phyloP scores from a whole-genome alignment of 768 basidiomycete species.

The Rubroboletus satanas region DNA sequence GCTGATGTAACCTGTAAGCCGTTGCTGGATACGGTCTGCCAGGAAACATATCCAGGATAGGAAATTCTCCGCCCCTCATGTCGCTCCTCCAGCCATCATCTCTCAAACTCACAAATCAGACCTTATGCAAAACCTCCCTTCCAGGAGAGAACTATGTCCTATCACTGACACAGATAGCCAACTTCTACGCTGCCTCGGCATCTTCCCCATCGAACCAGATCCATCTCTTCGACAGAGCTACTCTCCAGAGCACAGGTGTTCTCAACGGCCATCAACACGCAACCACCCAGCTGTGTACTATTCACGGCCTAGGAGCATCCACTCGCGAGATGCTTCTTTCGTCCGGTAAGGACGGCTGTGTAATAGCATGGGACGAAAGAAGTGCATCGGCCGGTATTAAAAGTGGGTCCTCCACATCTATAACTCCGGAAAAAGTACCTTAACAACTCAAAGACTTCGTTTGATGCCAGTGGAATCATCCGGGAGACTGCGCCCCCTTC shows the following conservation, averaged over 20 bases:
- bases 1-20: neutral
- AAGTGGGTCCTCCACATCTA: constrained; percentile 43
- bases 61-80: constrained; percentile 25
- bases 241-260: constrained; percentile 42
- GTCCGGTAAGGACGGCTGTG: constrained; percentile 66
- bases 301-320: constrained; percentile 39
- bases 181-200: constrained; percentile 61
- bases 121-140: constrained; percentile 32
- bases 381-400: constrained; percentile 47
- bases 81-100: constrained; percentile 23
- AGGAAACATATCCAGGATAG: constrained; percentile 24
- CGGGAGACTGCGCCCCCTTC: constrained; percentile 42
- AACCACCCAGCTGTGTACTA: constrained; percentile 52
- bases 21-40: constrained; percentile 8
- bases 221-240: constrained; percentile 59
- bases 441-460: constrained; percentile 37
- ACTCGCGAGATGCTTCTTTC: constrained; percentile 50
- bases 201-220: constrained; percentile 61
- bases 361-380: constrained; percentile 76
- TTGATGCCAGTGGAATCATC: constrained; percentile 44
- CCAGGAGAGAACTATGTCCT: constrained; percentile 57
- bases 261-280: constrained; percentile 56
- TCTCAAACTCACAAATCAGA: constrained; percentile 16
- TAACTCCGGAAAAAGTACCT: constrained; percentile 11
- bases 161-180: constrained; percentile 44